A percentile compares a stretch with the other conserved stretches of the same genome.
phyloP scores from a whole-genome alignment of 164 flowering plant genomes.

The Paratinospora sagittata region DNA sequence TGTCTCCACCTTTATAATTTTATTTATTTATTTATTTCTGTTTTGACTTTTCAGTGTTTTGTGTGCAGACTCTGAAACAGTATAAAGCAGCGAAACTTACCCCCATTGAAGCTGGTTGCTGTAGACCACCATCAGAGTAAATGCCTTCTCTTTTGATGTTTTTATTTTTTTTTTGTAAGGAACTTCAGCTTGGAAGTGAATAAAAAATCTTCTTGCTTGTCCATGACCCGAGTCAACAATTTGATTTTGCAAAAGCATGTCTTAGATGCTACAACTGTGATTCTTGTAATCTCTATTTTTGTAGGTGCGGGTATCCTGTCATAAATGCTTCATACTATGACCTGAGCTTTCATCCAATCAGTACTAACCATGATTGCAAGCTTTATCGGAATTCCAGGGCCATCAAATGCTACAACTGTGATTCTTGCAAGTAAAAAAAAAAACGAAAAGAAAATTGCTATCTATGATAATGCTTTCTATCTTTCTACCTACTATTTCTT shows the following conservation, averaged over 20 bases:
- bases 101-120: slow-evolving; percentile 93
- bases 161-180: too few species aligned
- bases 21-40: too few species aligned
- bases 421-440: slow-evolving; percentile 95
- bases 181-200: too few species aligned
- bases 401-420: slow-evolving; percentile 80
- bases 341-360: slow-evolving; percentile 74
- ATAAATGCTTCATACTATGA: slow-evolving; percentile 89
- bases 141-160: slow-evolving; percentile 15
- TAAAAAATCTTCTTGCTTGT: too few species aligned
- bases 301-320: slow-evolving; percentile 86
- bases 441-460: too few species aligned
- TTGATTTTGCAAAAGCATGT: too few species aligned
- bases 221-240: too few species aligned
- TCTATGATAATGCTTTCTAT: neutral
- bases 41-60: neutral
- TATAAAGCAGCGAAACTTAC: slow-evolving; percentile 61
- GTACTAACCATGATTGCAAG: slow-evolving; percentile 76
- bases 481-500: neutral
- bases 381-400: slow-evolving; percentile 67
- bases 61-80: slow-evolving; percentile 61
- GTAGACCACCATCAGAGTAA: slow-evolving; percentile 92
- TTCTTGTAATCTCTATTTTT: neutral
- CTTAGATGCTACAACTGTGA: too few species aligned
- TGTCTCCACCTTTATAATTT: too few species aligned